phyloP scores from a whole-genome alignment of 345 rosid genomes.

The Eucalyptus pumila region DNA sequence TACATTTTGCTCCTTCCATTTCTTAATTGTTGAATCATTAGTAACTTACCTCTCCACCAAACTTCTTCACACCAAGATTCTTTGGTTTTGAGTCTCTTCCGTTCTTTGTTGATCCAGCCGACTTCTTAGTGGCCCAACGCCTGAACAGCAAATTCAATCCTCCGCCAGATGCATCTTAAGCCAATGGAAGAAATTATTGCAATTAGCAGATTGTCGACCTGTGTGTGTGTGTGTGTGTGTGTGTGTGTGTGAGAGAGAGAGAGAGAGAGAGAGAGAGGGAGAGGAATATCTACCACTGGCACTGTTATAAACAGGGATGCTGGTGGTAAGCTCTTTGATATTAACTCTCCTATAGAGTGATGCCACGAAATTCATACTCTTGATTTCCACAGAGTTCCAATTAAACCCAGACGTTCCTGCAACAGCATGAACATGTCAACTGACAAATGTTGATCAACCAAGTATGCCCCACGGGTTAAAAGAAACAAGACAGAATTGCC shows the following conservation, averaged over 20 bases:
- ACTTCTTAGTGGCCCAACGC: slow-evolving; percentile 91
- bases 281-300: background rate
- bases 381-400: background rate
- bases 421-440: background rate
- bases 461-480: background rate
- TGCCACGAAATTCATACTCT: slow-evolving; percentile 11
- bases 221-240: background rate
- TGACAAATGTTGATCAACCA: background rate
- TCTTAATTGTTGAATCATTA: background rate
- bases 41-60: slow-evolving; percentile 67
- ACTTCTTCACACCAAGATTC: slow-evolving; percentile 89
- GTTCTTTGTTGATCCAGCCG: slow-evolving; percentile 88
- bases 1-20: background rate
- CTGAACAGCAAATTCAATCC: slow-evolving; percentile 61
- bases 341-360: slow-evolving; percentile 9
- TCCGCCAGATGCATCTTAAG: slow-evolving; percentile 39
- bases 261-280: background rate
- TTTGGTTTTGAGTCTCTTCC: slow-evolving; percentile 91
- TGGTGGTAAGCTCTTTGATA: slow-evolving; percentile 12
- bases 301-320: slow-evolving; percentile 9
- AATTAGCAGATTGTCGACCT: background rate
- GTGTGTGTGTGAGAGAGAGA: rapidly evolving
- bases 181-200: background rate
- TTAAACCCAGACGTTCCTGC: background rate
- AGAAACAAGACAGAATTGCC: background rate